Evolutionary conservation across 768 basidiomycete genomes (phyloP), one percentile per base, ranked within the genome.

Genomic region (Lactarius sanguifluus): DNA sequence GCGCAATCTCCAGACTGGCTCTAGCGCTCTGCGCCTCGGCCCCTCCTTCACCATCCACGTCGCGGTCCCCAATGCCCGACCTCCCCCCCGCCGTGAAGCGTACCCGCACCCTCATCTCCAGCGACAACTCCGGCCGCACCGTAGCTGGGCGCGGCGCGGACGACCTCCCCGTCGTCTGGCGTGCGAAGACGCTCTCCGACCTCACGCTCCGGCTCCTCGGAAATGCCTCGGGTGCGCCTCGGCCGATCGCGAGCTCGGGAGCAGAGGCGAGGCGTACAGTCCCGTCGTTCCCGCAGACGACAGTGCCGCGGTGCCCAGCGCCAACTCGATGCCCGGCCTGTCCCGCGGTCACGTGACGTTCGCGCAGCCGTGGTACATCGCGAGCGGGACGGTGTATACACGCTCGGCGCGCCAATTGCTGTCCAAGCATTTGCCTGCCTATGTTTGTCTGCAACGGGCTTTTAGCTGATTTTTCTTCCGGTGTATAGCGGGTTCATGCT

Each of bases 401-500:
- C 34, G 1, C 66, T 81, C 55, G 59, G 76, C 1, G 79, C 78
- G 0, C 83, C 83, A 0, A 64, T 83, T 5, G 30, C 70, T 0
- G 81, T 86, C 57, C 64, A 30, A 59, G 9, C 85, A 86, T 64
- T 55, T 73, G 6, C 84, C 85, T 40, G 80, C 81, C 1, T 85
- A 9, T 34, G 9, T 34, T 59, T 57, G 77, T 73, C 23, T 12
- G 23, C 63, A 8, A 36, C 5, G 15, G 12, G 32, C 32, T 6
- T 32, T 32, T 7, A 30, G 61, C n/a, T 5, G 34, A 32, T 55
- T 38, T 38, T 38, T 12, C 55, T 36, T 65, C 47, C 23, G 30
- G 8, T 8, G 9, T 90, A 87, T 73, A 84, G 92, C 28, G 91
- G 88, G 9, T 81, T 92, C 63, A 85, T 93, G 84, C 81, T 94